These are phyloP conservation scores for Mucuna pruriens DNA, from an alignment of 306 rosid genomes.

Conservation along the genomic window DNA sequence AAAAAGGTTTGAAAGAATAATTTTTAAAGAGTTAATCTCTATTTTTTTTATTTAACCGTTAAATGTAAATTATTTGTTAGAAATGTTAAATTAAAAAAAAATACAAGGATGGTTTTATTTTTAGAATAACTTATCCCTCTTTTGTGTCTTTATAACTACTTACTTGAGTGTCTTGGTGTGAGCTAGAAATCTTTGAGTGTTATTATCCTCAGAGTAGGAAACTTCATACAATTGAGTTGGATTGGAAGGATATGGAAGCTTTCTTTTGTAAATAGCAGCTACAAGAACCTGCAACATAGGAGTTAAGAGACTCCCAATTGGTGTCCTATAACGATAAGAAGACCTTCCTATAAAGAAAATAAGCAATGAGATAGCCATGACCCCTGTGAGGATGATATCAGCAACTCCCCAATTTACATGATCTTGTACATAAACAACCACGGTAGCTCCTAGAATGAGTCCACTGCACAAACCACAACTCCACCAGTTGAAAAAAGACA, in stretches of 20 bases:
- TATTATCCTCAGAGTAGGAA: constrained; percentile 44
- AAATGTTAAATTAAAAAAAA: too few species aligned
- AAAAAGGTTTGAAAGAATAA: too few species aligned
- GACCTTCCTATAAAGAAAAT: constrained; percentile 69
- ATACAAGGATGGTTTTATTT: too few species aligned
- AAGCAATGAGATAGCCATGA: constrained; percentile 72
- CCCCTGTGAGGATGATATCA: constrained; percentile 63
- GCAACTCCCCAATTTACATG: constrained; percentile 82
- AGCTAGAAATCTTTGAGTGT: constrained; percentile 58
- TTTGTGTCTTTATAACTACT: constrained; percentile 39
- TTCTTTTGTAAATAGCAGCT: constrained; percentile 75
- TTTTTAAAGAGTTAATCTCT: too few species aligned
- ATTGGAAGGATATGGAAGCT: constrained; percentile 64
- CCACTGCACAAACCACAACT: constrained; percentile 83
- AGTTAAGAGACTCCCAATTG: constrained; percentile 80
- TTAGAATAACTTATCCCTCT: not conserved
- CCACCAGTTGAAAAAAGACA: constrained; percentile 99
- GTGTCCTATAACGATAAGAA: constrained; percentile 64
- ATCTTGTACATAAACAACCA: constrained; percentile 86
- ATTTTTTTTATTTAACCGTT: too few species aligned
- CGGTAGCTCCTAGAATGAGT: constrained; percentile 78
- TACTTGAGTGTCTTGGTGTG: constrained; percentile 89
- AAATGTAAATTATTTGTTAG: too few species aligned
- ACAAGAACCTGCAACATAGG: constrained; percentile 86
- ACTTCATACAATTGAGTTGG: constrained; percentile 62